A percentile compares a stretch with the other conserved stretches of the same genome.
phyloP scores from a whole-genome alignment of 2,329 filamentous ascomycete genomes.

The Tympanopsis confertula region DNA sequence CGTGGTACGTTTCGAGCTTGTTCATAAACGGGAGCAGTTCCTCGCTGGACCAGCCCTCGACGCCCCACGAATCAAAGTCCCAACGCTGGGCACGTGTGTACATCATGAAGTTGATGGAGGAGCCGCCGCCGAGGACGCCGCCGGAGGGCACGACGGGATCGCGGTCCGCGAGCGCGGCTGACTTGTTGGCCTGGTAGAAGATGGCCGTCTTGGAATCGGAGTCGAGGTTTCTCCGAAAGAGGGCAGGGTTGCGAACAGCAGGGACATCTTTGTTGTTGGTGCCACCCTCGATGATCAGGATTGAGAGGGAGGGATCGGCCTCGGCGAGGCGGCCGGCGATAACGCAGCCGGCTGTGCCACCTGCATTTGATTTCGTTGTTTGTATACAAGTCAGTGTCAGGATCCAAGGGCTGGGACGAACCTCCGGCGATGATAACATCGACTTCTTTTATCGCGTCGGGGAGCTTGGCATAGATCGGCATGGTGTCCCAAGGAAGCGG shows the following conservation, averaged over 20 bases:
- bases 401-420: constrained; percentile 10
- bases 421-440: constrained; percentile 39
- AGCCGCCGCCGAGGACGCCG: constrained; percentile 40
- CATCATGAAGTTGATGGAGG: constrained; percentile 33
- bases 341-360: constrained; percentile 78
- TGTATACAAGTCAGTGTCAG: not conserved
- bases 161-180: constrained; percentile 29
- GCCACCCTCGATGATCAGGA: constrained; percentile 40
- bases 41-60: constrained; percentile 34
- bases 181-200: constrained; percentile 36
- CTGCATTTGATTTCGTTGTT: constrained; percentile 19
- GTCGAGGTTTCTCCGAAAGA: constrained; percentile 33
- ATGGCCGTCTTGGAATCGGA: constrained; percentile 33
- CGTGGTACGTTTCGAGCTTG: constrained; percentile 45
- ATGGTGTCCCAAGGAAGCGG: constrained; percentile 10
- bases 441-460: constrained; percentile 26
- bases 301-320: constrained; percentile 43
- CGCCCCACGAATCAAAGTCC: constrained; percentile 40
- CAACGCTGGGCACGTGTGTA: constrained; percentile 29
- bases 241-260: constrained; percentile 33
- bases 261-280: constrained; percentile 38
- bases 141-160: constrained; percentile 22
- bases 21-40: constrained; percentile 37
- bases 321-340: constrained; percentile 69
- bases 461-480: constrained; percentile 11